Evolutionary conservation across 306 rosid genomes (phyloP).

Genomic region (Vigna trinervia): DNA sequence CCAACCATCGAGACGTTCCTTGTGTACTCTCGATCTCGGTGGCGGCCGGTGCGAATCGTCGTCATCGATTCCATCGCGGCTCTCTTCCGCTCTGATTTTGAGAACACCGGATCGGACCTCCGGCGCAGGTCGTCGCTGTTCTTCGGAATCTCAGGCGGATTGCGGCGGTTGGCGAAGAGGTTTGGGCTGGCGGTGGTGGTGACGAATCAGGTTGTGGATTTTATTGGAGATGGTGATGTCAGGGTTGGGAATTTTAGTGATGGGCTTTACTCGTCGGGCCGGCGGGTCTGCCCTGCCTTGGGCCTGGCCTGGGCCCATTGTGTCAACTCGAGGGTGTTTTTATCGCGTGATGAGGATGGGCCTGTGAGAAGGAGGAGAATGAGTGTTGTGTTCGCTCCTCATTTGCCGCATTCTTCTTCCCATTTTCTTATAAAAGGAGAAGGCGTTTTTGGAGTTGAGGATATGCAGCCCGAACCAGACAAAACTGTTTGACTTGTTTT

Average conservation of each 20-base stretch:
- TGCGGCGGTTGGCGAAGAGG: conserved; percentile 66
- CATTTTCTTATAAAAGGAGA: conserved; percentile 33
- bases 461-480: background rate
- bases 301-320: conserved; percentile 94
- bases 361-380: conserved; percentile 54
- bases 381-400: conserved; percentile 83
- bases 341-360: conserved; percentile 51
- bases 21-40: conserved; percentile 19
- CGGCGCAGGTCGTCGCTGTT: conserved; percentile 71
- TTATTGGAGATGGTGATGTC: conserved; percentile 57
- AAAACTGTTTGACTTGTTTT: background rate
- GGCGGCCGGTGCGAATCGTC: conserved; percentile 67
- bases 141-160: conserved; percentile 72
- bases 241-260: conserved; percentile 66
- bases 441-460: conserved; percentile 44
- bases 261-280: conserved; percentile 60
- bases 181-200: conserved; percentile 73
- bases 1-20: conserved; percentile 56
- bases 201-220: conserved; percentile 88
- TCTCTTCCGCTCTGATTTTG: conserved; percentile 83
- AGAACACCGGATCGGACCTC: conserved; percentile 66
- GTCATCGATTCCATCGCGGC: conserved; percentile 92
- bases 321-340: conserved; percentile 79
- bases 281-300: conserved; percentile 80
- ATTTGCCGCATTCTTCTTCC: conserved; percentile 64